Evolutionary conservation across 192 early-diverging fungal species (phyloP), one percentile per base, ranked within the genome.

Genomic region (Gonapodya prolifera): DNA sequence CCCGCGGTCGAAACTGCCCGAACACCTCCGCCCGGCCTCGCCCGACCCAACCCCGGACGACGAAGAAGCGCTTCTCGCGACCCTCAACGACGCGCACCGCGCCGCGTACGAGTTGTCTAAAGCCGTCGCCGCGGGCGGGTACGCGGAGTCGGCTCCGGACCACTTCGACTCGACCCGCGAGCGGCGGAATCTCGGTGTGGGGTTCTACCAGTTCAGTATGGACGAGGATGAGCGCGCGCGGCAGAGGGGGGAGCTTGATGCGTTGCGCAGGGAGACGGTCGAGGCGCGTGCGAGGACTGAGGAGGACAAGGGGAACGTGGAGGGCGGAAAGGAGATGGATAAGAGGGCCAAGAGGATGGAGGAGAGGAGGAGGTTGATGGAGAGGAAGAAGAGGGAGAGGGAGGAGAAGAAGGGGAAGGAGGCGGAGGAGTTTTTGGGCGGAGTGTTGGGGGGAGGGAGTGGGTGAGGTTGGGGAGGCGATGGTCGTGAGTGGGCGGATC

Each of bases 151-250:
- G 31, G 80, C 31, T 36, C 70, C 80, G 30, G 30, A 30, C 23
- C 85, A 87, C 80, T 89, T 82, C 76, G 82, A 88, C 75, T 76
- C 84, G 34, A 76, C 78, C 23, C 77, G 75, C 33, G 92, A 93
- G 78, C 82, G 87, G 34, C 81, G 92, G 75, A 89, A 88, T 32
- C 84, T 87, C 35, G 92, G 91, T 75, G 89, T 88, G 0, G 91
- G 88, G 0, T 91, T 89, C 78, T 92, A 92, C 79, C 83, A 82
- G 0, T 92, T 93, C 35, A 88, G 91, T 1, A 83, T 88, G 78
- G 84, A 91, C 33, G 91, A 91, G 70, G 82, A 85, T 1, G 86
- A 86, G 32, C 85, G 92, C 61, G 73, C 82, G 69, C 78, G 78
- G 29, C 92, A 93, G 76, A 87, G 91, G 84, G 81, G 77, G 0